Evolutionary conservation across 2,329 filamentous ascomycete genomes (phyloP), one percentile per base, ranked within the genome.

Genomic region (Ascochyta koolunga): DNA sequence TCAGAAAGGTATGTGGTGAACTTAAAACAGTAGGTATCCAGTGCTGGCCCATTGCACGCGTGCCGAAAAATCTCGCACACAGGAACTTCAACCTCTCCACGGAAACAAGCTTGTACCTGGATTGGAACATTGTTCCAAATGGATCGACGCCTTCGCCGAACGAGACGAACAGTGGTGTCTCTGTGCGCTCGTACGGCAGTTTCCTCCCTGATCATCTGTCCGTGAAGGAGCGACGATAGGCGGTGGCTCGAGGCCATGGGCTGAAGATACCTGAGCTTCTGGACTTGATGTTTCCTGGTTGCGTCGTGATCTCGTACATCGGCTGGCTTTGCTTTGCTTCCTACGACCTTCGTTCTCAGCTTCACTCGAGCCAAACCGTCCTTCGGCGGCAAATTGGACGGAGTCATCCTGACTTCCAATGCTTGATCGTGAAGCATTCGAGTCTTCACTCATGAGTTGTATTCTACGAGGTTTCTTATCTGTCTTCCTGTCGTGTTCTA

Each of bases 21-120:
- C 63, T 61, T 27, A 75, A 64, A 4, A 74, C 67, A 15, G 67
- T 65, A 0, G 72, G 71, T 25, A 75, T 69, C 73, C 73, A 76
- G 22, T 68, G 41, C 33, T 29, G 46, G 7, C 71, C 72, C 60
- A 76, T 68, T 9, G 64, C 66, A 18, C 50, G 54, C 1, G 71
- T 74, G 7, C 73, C 73, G 37, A 74, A 76, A 37, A 63, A 64
- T 16, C 52, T 59, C 24, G 60, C 67, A 60, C 73, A 76, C 38
- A 74, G 53, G n/a, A 60, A 66, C 46, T 76, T 76, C 24, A 76
- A 42, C 10, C 59, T 42, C 36, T 74, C 69, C 1, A 74, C 68
- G 3, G 68, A 71, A 1, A 76, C 65, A 6, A 42, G 24, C 3
- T 66, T 62, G 48, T 71, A 58, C 11, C 45, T 59, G 2, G 67